These are phyloP conservation scores for Atalantia buxifolia DNA, from an alignment of 345 rosid genomes.

Conservation along the genomic window DNA sequence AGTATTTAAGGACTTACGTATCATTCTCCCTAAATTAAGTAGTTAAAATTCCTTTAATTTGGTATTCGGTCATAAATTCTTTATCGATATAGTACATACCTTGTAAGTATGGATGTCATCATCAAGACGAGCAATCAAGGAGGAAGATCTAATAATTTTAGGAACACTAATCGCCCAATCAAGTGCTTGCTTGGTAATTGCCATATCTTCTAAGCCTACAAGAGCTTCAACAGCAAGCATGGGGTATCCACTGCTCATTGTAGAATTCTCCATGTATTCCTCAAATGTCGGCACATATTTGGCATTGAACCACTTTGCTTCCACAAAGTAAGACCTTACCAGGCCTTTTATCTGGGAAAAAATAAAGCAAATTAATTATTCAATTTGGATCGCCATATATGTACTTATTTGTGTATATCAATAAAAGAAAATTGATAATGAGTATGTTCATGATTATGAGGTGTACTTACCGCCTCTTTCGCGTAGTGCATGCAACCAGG, in stretches of 20 bases:
- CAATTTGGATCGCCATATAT: not conserved
- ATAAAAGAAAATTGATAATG: too few relatives aligned
- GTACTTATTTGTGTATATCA: not conserved
- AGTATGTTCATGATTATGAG: not conserved
- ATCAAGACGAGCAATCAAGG: not conserved
- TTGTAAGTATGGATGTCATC: constrained; percentile 2
- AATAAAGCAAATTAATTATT: not conserved
- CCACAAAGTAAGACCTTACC: not conserved
- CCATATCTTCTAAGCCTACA: not conserved
- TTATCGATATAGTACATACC: not conserved
- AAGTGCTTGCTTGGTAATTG: not conserved
- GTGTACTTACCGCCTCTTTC: not conserved
- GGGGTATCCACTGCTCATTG: not conserved
- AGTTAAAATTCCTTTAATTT: too few relatives aligned
- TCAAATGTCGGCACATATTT: constrained; percentile 3
- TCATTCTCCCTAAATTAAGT: too few relatives aligned
- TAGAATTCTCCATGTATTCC: not conserved
- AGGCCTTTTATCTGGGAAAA: not conserved
- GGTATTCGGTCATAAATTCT: not conserved
- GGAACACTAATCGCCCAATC: not conserved
- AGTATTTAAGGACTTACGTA: too few relatives aligned
- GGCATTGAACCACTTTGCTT: not conserved
- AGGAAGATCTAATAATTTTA: not conserved
- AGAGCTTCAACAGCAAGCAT: constrained; percentile 7
- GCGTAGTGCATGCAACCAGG: not conserved